Evolutionary conservation across 768 basidiomycete genomes (phyloP).

Genomic region (Bullera alba): DNA sequence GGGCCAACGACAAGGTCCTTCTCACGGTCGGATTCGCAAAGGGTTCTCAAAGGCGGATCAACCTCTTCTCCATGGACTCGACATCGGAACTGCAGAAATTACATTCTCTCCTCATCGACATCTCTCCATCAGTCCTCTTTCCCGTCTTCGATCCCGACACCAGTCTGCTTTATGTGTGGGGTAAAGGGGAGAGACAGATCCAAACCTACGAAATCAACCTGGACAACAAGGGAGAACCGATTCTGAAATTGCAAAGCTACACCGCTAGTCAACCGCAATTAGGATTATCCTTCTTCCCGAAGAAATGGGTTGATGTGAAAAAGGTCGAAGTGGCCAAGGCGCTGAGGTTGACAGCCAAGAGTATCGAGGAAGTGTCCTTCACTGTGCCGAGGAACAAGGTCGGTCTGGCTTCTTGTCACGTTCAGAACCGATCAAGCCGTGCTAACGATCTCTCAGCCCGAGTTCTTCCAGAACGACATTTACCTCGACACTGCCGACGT

Average conservation of each 20-base stretch:
- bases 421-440: neutral
- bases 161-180: constrained; percentile 43
- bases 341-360: constrained; percentile 39
- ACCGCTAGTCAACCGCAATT: constrained; percentile 40
- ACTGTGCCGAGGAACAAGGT: constrained; percentile 45
- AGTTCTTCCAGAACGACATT: constrained; percentile 48
- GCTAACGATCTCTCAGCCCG: constrained; percentile 21
- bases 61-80: constrained; percentile 27
- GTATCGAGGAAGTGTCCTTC: constrained; percentile 43
- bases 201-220: constrained; percentile 42
- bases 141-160: constrained; percentile 47
- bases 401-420: constrained; percentile 4
- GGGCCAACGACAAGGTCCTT: constrained; percentile 38
- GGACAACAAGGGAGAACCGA: constrained; percentile 12
- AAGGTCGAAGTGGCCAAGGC: constrained; percentile 43
- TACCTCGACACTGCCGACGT: constrained; percentile 40
- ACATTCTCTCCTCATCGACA: constrained; percentile 37
- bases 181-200: constrained; percentile 46
- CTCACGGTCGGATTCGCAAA: constrained; percentile 45
- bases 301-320: constrained; percentile 41
- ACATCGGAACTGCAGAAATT: constrained; percentile 13
- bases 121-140: constrained; percentile 46
- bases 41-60: constrained; percentile 44
- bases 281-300: constrained; percentile 41
- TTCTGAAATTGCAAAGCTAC: constrained; percentile 42